Conservation (phyloP, 2,329 filamentous ascomycete genomes). For the Massarina eburnea region DNA sequence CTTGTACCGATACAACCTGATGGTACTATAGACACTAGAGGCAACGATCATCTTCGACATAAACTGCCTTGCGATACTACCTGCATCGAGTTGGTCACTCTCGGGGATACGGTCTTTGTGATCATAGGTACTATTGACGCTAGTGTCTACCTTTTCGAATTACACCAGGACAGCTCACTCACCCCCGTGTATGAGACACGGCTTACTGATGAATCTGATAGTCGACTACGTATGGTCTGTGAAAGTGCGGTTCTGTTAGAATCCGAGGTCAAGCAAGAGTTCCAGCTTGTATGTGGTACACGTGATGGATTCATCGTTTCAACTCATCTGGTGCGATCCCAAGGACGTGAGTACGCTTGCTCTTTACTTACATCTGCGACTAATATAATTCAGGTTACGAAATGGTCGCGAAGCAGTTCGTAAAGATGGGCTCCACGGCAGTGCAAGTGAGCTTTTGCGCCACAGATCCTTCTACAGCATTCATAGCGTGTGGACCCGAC, state of each 20-base stretch:
- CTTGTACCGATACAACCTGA: conserved; percentile 18
- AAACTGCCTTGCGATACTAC: conserved; percentile 32
- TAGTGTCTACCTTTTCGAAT: conserved; percentile 23
- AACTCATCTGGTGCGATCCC: conserved; percentile 2
- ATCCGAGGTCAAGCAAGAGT: conserved; percentile 3
- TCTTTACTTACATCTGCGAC: not conserved
- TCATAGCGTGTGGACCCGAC: conserved; percentile 43
- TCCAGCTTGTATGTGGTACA: conserved; percentile 38
- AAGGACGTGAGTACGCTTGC: conserved; percentile 8
- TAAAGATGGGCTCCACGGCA: conserved; percentile 31
- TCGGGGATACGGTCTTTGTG: conserved; percentile 15
- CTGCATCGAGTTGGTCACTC: conserved; percentile 29
- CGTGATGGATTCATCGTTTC: conserved; percentile 37
- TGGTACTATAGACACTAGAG: conserved; percentile 15
- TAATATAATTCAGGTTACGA: conserved; percentile 3
- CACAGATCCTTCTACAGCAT: conserved; percentile 29
- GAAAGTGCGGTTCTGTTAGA: conserved; percentile 32
- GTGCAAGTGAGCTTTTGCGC: conserved; percentile 25
- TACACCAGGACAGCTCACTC: conserved; percentile 11
- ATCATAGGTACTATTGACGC: conserved; percentile 35
- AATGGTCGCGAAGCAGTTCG: not conserved
- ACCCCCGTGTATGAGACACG: conserved; percentile 13
- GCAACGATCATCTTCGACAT: conserved; percentile 8
- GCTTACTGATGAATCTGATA: conserved; percentile 4
- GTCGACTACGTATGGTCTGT: conserved; percentile 22